A percentile compares a stretch with the other conserved stretches of the same genome.
Conservation (phyloP, 257 asterid genomes). For the Craterostigma plantagineum region DNA sequence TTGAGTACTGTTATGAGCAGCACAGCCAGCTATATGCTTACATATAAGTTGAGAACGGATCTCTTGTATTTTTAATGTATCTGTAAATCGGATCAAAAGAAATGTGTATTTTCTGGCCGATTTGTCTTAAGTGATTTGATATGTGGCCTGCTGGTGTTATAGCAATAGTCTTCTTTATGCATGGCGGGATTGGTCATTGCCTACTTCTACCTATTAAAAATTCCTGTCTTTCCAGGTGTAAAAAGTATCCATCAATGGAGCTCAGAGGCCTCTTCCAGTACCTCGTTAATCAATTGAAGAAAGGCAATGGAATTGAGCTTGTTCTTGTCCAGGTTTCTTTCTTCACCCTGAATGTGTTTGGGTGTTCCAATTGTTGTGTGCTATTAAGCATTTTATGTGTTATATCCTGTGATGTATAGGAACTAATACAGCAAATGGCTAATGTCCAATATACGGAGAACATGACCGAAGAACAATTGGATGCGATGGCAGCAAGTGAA, state of each 20-base stretch:
- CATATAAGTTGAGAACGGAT: no score
- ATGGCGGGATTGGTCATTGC: background rate
- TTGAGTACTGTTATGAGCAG: no score
- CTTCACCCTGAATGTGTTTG: background rate
- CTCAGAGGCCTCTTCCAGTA: slow-evolving; percentile 98
- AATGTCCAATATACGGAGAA: slow-evolving; percentile 96
- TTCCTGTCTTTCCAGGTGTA: slow-evolving; percentile 48
- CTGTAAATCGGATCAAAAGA: background rate
- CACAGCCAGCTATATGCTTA: no score
- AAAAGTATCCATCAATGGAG: slow-evolving; percentile 98
- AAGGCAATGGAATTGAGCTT: slow-evolving; percentile 93
- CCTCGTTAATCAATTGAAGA: slow-evolving; percentile 92
- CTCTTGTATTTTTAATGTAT: no score
- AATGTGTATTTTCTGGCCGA: slow-evolving; percentile 6
- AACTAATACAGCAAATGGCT: slow-evolving; percentile 96
- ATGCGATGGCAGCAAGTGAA: slow-evolving; percentile 99
- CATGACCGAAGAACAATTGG: slow-evolving; percentile 98
- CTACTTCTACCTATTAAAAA: background rate
- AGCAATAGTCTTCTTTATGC: no score
- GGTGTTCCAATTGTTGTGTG: slow-evolving; percentile 2
- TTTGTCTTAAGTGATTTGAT: background rate
- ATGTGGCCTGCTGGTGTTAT: slow-evolving; percentile 6
- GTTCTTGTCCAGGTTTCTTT: slow-evolving; percentile 69
- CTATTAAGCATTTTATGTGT: slow-evolving; percentile 8
- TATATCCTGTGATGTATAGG: slow-evolving; percentile 36